phyloP scores from a whole-genome alignment of 2,329 filamentous ascomycete species.

The Stagonosporopsis rhizophila region DNA sequence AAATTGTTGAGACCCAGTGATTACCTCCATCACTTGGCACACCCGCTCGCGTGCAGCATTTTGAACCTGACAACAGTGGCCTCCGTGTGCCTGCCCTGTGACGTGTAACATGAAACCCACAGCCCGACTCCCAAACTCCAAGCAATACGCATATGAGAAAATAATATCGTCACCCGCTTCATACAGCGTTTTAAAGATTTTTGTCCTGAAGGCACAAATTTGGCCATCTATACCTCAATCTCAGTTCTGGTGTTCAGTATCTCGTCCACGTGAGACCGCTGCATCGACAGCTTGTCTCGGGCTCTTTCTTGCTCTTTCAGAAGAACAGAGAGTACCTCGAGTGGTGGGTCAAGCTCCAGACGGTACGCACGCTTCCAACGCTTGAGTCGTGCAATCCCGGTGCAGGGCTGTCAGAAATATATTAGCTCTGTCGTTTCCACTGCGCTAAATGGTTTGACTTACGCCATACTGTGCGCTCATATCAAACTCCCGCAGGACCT shows the following conservation, averaged over 20 bases:
- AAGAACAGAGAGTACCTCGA: constrained; percentile 88
- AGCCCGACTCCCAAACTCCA: constrained; percentile 25
- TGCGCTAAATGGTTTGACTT: constrained; percentile 50
- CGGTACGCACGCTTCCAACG: constrained; percentile 87
- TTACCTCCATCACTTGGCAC: not conserved
- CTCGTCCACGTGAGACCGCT: constrained; percentile 79
- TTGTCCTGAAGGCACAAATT: not conserved
- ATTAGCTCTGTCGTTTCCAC: not conserved
- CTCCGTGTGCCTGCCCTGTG: constrained; percentile 5
- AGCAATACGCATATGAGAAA: constrained; percentile 6
- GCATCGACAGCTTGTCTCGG: constrained; percentile 59
- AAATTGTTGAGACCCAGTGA: constrained; percentile 4
- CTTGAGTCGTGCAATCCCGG: constrained; percentile 80
- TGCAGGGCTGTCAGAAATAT: constrained; percentile 72
- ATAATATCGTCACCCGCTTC: not conserved
- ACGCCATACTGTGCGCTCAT: constrained; percentile 91
- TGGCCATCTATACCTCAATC: constrained; percentile 36
- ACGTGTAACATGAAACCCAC: constrained; percentile 12
- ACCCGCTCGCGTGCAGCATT: not conserved
- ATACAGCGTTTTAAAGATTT: not conserved
- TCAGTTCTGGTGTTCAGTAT: constrained; percentile 59
- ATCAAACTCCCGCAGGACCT: constrained; percentile 90
- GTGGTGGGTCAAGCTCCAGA: constrained; percentile 83
- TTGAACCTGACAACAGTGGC: not conserved
- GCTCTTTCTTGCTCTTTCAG: constrained; percentile 68